Percentiles rank a stretch among this genome's conserved stretches.
These are phyloP conservation scores for Heliosperma pusillum DNA, from an alignment of 148 eudicot genomes.

Conservation along the genomic window DNA sequence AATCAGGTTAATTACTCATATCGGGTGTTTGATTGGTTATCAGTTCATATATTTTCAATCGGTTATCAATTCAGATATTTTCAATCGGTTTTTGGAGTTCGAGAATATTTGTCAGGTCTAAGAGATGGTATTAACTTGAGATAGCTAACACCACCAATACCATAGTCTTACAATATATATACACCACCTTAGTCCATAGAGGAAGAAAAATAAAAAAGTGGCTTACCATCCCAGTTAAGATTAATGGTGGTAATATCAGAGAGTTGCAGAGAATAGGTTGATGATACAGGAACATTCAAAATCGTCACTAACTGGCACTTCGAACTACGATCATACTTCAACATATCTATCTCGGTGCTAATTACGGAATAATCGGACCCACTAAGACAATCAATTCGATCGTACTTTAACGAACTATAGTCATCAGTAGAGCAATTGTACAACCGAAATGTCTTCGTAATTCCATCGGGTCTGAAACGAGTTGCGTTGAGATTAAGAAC, in stretches of 20 bases:
- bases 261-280: background rate
- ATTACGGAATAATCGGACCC: background rate
- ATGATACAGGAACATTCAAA: background rate
- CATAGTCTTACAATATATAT: too few species aligned
- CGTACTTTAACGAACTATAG: background rate
- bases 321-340: background rate
- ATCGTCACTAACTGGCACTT: slow-evolving; percentile 17
- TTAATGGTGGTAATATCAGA: background rate
- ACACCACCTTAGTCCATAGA: too few species aligned
- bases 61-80: too few species aligned
- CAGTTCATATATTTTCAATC: too few species aligned
- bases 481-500: background rate
- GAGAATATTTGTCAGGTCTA: too few species aligned
- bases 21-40: too few species aligned
- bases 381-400: slow-evolving; percentile 21
- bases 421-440: slow-evolving; percentile 11
- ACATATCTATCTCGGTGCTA: background rate
- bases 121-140: too few species aligned
- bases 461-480: background rate
- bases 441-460: background rate
- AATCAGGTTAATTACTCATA: too few species aligned
- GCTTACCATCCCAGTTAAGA: slow-evolving; percentile 21
- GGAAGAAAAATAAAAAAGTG: background rate
- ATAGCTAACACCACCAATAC: too few species aligned
- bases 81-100: too few species aligned